Evolutionary conservation across 2,329 filamentous ascomycete genomes (phyloP), one percentile per base, ranked within the genome.

Genomic region (Verticillium nubilum): DNA sequence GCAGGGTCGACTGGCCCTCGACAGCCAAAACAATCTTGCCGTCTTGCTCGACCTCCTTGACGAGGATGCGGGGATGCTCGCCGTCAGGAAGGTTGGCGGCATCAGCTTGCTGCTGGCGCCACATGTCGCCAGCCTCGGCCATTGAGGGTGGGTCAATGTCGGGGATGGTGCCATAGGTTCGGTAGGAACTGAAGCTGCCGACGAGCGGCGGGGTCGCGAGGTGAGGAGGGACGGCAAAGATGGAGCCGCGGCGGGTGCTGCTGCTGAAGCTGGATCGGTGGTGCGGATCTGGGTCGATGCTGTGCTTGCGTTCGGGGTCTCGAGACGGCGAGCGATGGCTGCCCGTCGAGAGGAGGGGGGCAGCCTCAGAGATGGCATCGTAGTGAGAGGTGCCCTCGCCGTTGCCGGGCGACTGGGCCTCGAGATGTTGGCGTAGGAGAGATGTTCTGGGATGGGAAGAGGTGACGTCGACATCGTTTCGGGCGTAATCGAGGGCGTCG

Each of bases 1-100:
- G 92, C 17, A 98, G 80, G 1, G 94, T 99, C n/a, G 92, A 96
- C 76, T 96, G 92, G 42, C 94, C 94, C 62, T 96, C 89, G 2
- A 97, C 87, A 2, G 94, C 84, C 66, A 94, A 84, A 59, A 97
- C 86, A 54, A 94, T 84, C 69, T 89, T 92, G 50, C 95, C 92
- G 65, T 95, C 92, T 67, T 95, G 90, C 70, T 96, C 90, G 13
- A 97, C 84, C 72, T 93, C 90, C 76, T 92, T 94, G 58, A 97
- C 88, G n/a, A 97, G 77, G 59, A 97, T 82, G 2, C 91, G 90
- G 65, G 90, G 86, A 31, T 83, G 79, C 67, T 89, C 87, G 28
- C 82, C 82, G 63, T 85, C 83, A 0, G 78, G 74, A 23, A 77
- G 66, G 52, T 76, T 76, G n/a, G 73, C 73, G 13, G 72, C 76